Conservation (phyloP, 768 basidiomycete genomes). For the Trametes villosa region DNA sequence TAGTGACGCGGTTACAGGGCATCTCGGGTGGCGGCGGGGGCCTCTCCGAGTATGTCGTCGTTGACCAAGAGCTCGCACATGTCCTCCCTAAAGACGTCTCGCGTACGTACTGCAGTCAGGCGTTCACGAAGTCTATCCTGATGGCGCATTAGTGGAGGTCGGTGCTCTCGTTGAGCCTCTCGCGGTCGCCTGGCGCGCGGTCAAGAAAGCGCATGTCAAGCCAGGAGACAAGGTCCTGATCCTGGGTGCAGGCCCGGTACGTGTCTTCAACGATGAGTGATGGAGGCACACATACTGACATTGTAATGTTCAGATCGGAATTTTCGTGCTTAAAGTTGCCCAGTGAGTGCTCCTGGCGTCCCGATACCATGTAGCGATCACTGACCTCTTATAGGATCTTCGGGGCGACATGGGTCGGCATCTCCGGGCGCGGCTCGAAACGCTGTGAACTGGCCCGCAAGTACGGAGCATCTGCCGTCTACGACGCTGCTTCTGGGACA, state of each 20-base stretch:
- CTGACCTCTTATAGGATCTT: constrained; percentile 15
- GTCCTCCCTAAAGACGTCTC: constrained; percentile 43
- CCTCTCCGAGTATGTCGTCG: constrained; percentile 45
- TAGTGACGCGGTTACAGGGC: constrained; percentile 32
- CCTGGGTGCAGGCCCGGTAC: constrained; percentile 49
- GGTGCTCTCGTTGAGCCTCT: constrained; percentile 54
- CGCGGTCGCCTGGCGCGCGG: constrained; percentile 50
- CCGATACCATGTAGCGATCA: background rate
- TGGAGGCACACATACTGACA: background rate
- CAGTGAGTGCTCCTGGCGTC: constrained; percentile 9
- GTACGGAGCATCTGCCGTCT: constrained; percentile 43
- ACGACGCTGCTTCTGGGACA: constrained; percentile 37
- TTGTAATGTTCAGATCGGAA: constrained; percentile 22
- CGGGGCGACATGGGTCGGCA: constrained; percentile 37
- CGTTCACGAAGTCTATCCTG: background rate
- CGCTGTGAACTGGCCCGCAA: constrained; percentile 43
- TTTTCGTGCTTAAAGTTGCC: constrained; percentile 23
- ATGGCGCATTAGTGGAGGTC: constrained; percentile 42
- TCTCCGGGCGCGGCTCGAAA: constrained; percentile 45
- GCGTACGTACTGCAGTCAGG: constrained; percentile 33
- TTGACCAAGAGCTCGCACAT: constrained; percentile 42
- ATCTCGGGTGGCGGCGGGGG: constrained; percentile 45
- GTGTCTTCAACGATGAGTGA: constrained; percentile 13
- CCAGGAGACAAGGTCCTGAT: constrained; percentile 46
- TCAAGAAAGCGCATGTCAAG: constrained; percentile 45